Conservation (phyloP, 805 yeast species). For the Lachancea quebecensis region DNA sequence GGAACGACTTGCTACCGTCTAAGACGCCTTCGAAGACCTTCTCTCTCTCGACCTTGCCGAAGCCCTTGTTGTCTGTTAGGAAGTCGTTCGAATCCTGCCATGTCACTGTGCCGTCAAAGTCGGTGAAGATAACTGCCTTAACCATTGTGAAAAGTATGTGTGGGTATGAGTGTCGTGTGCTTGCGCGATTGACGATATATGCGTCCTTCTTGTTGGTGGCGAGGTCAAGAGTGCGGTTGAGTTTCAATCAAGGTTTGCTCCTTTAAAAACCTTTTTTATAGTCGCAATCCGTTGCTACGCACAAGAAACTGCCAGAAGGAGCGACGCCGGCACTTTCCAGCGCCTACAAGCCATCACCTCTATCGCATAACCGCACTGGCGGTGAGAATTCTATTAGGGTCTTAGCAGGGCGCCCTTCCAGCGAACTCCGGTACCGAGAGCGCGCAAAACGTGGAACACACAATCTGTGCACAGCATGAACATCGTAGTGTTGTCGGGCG, state of each 20-base stretch:
- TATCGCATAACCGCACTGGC: no score
- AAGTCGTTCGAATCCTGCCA: conserved; percentile 91
- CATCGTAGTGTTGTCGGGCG: conserved; percentile 58
- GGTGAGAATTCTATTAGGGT: no score
- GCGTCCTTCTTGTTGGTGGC: not conserved
- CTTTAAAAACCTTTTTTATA: not conserved
- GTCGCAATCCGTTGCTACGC: not conserved
- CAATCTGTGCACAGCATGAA: conserved; percentile 15
- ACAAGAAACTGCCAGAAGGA: no score
- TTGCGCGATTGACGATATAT: not conserved
- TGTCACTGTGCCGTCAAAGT: conserved; percentile 97
- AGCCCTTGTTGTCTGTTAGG: conserved; percentile 82
- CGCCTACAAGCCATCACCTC: no score
- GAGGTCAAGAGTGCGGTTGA: not conserved
- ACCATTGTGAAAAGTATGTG: conserved; percentile 16
- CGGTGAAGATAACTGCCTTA: conserved; percentile 86
- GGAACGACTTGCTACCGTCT: conserved; percentile 57
- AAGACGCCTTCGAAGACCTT: conserved; percentile 67
- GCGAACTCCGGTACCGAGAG: no score
- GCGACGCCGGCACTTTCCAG: no score
- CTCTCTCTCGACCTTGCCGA: conserved; percentile 63
- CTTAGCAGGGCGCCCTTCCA: no score
- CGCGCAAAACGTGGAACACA: not conserved
- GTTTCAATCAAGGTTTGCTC: not conserved
- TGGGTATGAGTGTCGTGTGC: not conserved